Evolutionary conservation across 306 rosid genomes (phyloP).

Genomic region (Glycyrrhiza uralensis): DNA sequence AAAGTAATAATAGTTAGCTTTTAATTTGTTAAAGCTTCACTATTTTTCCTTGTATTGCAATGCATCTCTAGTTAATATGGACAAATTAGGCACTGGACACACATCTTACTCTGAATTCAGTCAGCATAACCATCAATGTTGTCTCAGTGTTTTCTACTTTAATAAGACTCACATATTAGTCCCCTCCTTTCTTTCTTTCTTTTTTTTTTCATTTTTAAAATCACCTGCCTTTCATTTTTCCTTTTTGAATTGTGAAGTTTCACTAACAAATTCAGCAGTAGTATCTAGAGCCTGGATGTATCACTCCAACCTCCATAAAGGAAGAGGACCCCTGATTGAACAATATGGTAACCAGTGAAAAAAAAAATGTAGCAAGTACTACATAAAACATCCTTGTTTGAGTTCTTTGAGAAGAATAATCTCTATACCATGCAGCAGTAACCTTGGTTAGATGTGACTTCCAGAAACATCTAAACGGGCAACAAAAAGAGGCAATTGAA

Average conservation of each 20-base stretch:
- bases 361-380: not conserved
- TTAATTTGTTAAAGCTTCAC: slow-evolving; percentile 8
- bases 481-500: not conserved
- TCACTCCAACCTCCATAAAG: slow-evolving; percentile 11
- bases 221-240: not conserved
- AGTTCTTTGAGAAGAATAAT: slow-evolving; percentile 8
- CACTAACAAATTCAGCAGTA: not conserved
- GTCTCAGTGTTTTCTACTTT: not conserved
- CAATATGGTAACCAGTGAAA: not conserved
- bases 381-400: not conserved
- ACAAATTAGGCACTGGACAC: not conserved
- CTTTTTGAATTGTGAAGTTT: slow-evolving; percentile 6
- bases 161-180: not conserved
- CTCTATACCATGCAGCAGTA: not conserved
- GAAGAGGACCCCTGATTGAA: not conserved
- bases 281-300: not conserved
- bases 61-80: not conserved
- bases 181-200: not conserved
- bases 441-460: not conserved
- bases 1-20: not conserved
- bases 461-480: not conserved
- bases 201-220: not conserved
- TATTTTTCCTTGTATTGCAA: not conserved
- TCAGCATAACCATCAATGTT: not conserved
- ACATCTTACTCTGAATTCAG: not conserved